These are phyloP conservation scores for Thermochaetoides thermophila DNA, from an alignment of 495 filamentous ascomycete species.

Conservation along the genomic window DNA sequence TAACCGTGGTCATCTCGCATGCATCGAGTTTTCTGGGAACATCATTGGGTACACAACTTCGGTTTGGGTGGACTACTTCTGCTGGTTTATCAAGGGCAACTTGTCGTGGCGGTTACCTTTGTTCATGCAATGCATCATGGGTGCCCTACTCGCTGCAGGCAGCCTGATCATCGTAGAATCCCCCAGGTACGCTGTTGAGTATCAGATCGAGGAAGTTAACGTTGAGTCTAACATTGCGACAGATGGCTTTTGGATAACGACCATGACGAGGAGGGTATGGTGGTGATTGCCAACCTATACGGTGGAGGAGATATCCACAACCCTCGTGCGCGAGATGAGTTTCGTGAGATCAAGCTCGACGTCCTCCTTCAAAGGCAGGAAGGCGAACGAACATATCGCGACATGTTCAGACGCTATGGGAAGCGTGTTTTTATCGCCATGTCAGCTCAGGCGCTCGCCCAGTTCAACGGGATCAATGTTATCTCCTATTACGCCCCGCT, in stretches of 20 bases:
- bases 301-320: constrained; percentile 91
- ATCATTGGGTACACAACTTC: constrained; percentile 89
- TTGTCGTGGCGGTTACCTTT: constrained; percentile 85
- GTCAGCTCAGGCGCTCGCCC: constrained; percentile 91
- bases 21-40: constrained; percentile 96
- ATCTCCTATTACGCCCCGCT: constrained; percentile 97
- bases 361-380: constrained; percentile 86
- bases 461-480: constrained; percentile 97
- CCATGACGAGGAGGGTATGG: constrained; percentile 93
- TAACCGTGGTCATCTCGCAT: constrained; percentile 86
- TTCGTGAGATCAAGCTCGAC: constrained; percentile 96
- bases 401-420: constrained; percentile 90
- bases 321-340: constrained; percentile 79
- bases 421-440: constrained; percentile 96
- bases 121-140: constrained; percentile 90
- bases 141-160: constrained; percentile 63
- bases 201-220: constrained; percentile 3
- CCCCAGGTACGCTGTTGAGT: constrained; percentile 49
- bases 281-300: constrained; percentile 94
- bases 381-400: constrained; percentile 76
- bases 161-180: constrained; percentile 93
- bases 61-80: constrained; percentile 98
- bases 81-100: constrained; percentile 73
- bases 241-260: constrained; percentile 98
- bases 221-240: too few relatives aligned